A percentile compares a stretch with the other conserved stretches of the same genome.
Evolutionary conservation across 1,139 yeast genomes (phyloP).

Genomic region (Nakaseomyces kungkrabaensis): DNA sequence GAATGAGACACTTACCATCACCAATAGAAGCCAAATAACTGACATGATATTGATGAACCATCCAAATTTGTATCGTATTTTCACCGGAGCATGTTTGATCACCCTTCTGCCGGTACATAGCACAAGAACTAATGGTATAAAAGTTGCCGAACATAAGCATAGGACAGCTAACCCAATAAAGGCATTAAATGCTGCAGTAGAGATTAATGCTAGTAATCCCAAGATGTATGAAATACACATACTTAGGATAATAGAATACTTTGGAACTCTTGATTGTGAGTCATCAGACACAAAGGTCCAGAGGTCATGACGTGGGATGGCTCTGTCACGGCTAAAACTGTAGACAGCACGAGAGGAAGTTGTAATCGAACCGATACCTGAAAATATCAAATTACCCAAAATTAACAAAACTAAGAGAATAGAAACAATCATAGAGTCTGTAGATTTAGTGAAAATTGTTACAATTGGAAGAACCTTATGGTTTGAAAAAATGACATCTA

Average conservation of each 20-base stretch:
- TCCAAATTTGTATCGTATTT: slow-evolving; percentile 50
- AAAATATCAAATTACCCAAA: slow-evolving; percentile 64
- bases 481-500: slow-evolving; percentile 44
- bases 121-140: slow-evolving; percentile 60
- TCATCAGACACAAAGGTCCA: slow-evolving; percentile 58
- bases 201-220: slow-evolving; percentile 56
- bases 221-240: slow-evolving; percentile 53
- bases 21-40: slow-evolving; percentile 50
- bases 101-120: slow-evolving; percentile 53
- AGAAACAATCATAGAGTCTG: slow-evolving; percentile 58
- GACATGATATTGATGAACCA: slow-evolving; percentile 54
- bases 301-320: slow-evolving; percentile 56
- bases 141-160: slow-evolving; percentile 65
- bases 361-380: slow-evolving; percentile 70
- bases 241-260: slow-evolving; percentile 61
- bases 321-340: slow-evolving; percentile 85
- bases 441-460: slow-evolving; percentile 55
- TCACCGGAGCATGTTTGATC: slow-evolving; percentile 62
- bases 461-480: slow-evolving; percentile 54
- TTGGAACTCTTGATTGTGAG: slow-evolving; percentile 54
- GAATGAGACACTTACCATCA: slow-evolving; percentile 55
- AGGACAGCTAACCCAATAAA: slow-evolving; percentile 83
- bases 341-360: slow-evolving; percentile 82
- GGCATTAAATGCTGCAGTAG: slow-evolving; percentile 72
- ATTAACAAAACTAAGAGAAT: slow-evolving; percentile 56